These are phyloP conservation scores for Colletotrichum aenigma DNA, from an alignment of 2,329 filamentous ascomycete species.

Conservation along the genomic window DNA sequence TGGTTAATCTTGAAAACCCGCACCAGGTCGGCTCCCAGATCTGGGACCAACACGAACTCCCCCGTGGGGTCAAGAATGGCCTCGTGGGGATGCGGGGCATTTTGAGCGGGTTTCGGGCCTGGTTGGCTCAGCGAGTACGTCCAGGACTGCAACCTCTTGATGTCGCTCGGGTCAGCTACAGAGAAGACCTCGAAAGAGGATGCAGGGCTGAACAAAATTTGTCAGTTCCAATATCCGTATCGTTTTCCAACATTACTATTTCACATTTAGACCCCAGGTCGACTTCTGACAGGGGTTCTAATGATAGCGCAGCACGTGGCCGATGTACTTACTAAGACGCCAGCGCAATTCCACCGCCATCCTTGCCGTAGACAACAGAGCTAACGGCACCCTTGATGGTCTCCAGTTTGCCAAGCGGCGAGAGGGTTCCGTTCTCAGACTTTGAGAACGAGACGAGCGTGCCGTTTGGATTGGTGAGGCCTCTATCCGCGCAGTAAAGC, in stretches of 20 bases:
- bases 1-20: constrained; percentile 13
- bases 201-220: background rate
- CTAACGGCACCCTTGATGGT: constrained; percentile 22
- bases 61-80: constrained; percentile 21
- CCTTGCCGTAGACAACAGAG: constrained; percentile 15
- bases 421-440: constrained; percentile 1
- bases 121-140: constrained; percentile 42
- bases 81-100: constrained; percentile 19
- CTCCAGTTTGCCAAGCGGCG: constrained; percentile 12
- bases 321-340: constrained; percentile 22
- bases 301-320: background rate
- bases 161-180: constrained; percentile 14
- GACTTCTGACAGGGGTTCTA: background rate
- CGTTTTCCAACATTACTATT: background rate
- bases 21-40: constrained; percentile 17
- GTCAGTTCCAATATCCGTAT: background rate
- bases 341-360: constrained; percentile 18
- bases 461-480: constrained; percentile 6
- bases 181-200: constrained; percentile 11
- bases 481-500: constrained; percentile 18
- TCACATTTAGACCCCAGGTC: background rate
- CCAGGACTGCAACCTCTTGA: constrained; percentile 16
- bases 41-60: constrained; percentile 13
- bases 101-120: constrained; percentile 41
- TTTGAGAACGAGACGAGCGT: constrained; percentile 19